Evolutionary conservation across 805 yeast genomes (phyloP), one percentile per base, ranked within the genome.

Genomic region (Vanderwaltozyma polyspora): DNA sequence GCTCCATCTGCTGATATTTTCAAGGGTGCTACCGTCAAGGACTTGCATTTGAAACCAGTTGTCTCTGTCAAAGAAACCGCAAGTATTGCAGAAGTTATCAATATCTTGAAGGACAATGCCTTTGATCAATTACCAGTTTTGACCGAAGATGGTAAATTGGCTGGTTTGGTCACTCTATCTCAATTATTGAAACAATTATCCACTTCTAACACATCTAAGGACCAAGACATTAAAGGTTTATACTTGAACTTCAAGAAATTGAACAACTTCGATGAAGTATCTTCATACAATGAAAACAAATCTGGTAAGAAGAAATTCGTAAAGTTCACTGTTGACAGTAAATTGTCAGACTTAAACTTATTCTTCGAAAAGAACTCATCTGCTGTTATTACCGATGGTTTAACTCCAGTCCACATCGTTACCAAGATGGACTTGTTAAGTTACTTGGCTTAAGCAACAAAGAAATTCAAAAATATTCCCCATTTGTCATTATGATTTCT

Each of bases 121-220:
- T 83, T 82, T 48, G 94, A 83, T 55, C 94, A 83, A 60, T 64
- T 83, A 46, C 94, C 94, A 15, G 93, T 83, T 3, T 68, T 81
- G 44, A 48, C 63, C 29, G 51, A 51, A 25, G 62, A 66, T 22
- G 80, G 79, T 21, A 74, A 77, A 45, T 67, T 83, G 42, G 65
- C 77, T 39, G 94, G 94, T 32, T 64, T 83, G 42, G 76, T 81
- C 25, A 83, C 94, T 4, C 64, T 83, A 42, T 80, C 89, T 12
- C 74, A 74, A 52, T 64, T 83, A 44, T 65, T 83, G 52, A 77
- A 79, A 48, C 67, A 71, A 19, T 62, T 83, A 32, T 76, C 89
- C 7, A 70, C 73, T 37, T 75, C 75, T 48, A 63, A 69, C 37
- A 67, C 74, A 29, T 69, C 73, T 35, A 70, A 74, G 41, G 70